phyloP scores from a whole-genome alignment of 371 early-diverging fungal genomes.

The Syncephalastrum racemosum region DNA sequence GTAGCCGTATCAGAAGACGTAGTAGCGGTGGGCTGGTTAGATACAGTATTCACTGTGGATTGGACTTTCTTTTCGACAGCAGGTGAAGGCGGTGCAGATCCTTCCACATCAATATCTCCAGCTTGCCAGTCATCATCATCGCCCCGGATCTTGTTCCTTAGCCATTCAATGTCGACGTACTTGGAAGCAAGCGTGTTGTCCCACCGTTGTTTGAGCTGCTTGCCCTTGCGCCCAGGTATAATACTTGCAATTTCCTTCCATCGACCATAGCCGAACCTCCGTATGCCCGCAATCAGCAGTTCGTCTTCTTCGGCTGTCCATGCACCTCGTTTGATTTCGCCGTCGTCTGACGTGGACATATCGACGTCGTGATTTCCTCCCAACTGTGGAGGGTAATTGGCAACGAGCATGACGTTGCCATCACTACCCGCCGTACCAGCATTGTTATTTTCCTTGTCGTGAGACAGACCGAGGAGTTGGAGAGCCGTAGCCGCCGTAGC shows the following conservation, averaged over 20 bases:
- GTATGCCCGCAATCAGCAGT: slow-evolving; percentile 29
- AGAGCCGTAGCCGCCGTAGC: slow-evolving; percentile 30
- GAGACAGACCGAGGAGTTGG: slow-evolving; percentile 22
- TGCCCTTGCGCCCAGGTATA: slow-evolving; percentile 40
- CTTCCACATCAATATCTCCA: slow-evolving; percentile 20
- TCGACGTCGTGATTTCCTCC: slow-evolving; percentile 21
- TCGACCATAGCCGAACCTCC: slow-evolving; percentile 35
- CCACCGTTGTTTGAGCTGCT: slow-evolving; percentile 42
- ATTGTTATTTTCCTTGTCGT: slow-evolving; percentile 7
- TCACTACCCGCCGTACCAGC: slow-evolving; percentile 3
- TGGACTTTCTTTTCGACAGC: slow-evolving; percentile 1
- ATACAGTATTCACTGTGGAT: not conserved
- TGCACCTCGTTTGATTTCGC: slow-evolving; percentile 25
- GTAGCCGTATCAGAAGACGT: slow-evolving; percentile 1
- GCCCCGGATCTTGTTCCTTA: slow-evolving; percentile 23
- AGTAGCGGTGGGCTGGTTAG: not conserved
- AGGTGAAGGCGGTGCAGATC: slow-evolving; percentile 19
- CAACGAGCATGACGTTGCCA: slow-evolving; percentile 28
- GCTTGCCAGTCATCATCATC: slow-evolving; percentile 22
- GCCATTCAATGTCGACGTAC: slow-evolving; percentile 32
- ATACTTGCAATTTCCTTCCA: slow-evolving; percentile 42
- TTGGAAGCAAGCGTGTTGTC: slow-evolving; percentile 35
- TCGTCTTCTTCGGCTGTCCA: slow-evolving; percentile 44
- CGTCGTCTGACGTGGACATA: too few species aligned
- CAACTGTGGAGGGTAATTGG: slow-evolving; percentile 29